Evolutionary conservation across 164 flowering plant genomes (phyloP).

Genomic region (Sextonia rubra): DNA sequence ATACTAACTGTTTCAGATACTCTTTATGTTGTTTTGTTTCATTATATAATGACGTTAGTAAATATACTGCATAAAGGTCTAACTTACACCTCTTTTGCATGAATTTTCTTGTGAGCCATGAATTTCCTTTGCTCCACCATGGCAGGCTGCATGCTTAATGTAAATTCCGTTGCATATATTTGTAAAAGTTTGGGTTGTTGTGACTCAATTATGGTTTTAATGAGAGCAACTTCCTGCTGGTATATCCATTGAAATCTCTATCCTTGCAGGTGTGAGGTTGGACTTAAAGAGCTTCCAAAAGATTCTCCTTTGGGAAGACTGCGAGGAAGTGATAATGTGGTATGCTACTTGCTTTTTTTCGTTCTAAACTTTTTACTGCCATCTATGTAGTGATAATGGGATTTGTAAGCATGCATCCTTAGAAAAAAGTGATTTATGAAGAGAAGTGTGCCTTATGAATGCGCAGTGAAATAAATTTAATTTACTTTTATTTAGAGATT

Average conservation of each 20-base stretch:
- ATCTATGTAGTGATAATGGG: neutral
- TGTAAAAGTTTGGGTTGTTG: neutral
- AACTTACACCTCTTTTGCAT: neutral
- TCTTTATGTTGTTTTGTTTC: too few relatives aligned
- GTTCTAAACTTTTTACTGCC: neutral
- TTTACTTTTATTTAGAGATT: too few relatives aligned
- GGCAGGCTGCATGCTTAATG: neutral
- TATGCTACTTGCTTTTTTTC: slow-evolving; percentile 18
- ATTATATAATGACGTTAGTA: neutral
- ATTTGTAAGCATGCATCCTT: neutral
- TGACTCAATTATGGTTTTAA: neutral
- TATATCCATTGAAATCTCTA: neutral
- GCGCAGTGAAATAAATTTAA: neutral
- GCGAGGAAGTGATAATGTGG: slow-evolving; percentile 91
- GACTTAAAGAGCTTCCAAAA: slow-evolving; percentile 75
- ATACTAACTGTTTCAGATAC: neutral
- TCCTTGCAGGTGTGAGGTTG: slow-evolving; percentile 69
- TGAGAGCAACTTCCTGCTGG: neutral
- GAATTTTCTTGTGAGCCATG: neutral
- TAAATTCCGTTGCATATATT: neutral
- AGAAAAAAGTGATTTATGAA: neutral
- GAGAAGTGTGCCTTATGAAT: neutral
- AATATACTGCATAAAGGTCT: neutral
- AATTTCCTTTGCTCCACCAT: neutral
- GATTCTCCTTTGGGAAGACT: slow-evolving; percentile 77